Percentiles rank a stretch among this genome's conserved stretches.
These are phyloP conservation scores for Echium plantagineum DNA, from an alignment of 257 asterid genomes.

Conservation along the genomic window DNA sequence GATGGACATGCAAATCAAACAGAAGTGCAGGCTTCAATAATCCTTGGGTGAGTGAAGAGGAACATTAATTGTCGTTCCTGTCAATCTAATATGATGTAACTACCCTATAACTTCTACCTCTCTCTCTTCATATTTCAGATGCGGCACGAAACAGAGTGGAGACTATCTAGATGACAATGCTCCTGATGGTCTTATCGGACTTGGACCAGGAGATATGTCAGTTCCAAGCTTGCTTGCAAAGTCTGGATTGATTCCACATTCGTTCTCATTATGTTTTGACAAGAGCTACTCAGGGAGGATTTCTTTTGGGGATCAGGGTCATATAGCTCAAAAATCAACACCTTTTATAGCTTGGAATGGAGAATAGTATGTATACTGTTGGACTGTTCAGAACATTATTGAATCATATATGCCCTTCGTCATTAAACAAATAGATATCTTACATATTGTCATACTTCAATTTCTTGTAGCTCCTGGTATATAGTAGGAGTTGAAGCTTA, in stretches of 20 bases:
- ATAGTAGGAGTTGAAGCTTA: constrained; percentile 44
- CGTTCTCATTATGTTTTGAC: constrained; percentile 73
- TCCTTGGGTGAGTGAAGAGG: constrained; percentile 41
- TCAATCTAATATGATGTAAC: constrained; percentile 2
- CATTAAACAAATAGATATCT: not conserved
- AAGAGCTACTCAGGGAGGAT: constrained; percentile 61
- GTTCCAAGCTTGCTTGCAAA: constrained; percentile 68
- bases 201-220: constrained; percentile 74
- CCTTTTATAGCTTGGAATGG: constrained; percentile 35
- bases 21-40: constrained; percentile 36
- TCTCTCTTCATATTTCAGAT: constrained; percentile 30
- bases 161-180: constrained; percentile 60
- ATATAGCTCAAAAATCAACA: constrained; percentile 43
- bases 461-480: constrained; percentile 31
- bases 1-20: constrained; percentile 32
- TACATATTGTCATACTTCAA: not conserved
- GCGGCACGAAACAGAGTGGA: constrained; percentile 83
- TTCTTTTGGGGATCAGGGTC: constrained; percentile 74
- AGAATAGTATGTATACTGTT: constrained; percentile 25
- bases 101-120: not conserved
- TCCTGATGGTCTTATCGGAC: constrained; percentile 77
- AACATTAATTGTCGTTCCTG: not conserved
- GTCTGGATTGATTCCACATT: constrained; percentile 56
- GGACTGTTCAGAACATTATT: not conserved
- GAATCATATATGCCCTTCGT: not conserved